These are phyloP conservation scores for Skeletonema grethae DNA, from an alignment of 108 stramenopile species.

Conservation along the genomic window DNA sequence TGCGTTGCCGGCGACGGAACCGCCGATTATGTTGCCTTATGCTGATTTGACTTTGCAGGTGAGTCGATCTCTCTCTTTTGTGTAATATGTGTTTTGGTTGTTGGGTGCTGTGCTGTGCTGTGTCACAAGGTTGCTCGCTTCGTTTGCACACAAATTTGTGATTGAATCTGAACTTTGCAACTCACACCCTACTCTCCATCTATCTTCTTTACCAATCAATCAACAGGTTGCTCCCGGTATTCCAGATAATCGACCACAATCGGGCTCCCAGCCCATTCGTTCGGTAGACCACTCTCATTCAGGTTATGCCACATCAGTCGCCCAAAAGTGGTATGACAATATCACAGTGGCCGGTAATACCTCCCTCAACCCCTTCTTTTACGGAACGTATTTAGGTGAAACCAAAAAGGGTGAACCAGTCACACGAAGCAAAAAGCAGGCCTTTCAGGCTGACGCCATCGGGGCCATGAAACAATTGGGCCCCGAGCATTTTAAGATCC, in stretches of 20 bases:
- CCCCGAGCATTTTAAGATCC: slow-evolving; percentile 77
- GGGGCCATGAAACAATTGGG: slow-evolving; percentile 86
- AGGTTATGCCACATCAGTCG: slow-evolving; percentile 59
- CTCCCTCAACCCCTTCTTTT: slow-evolving; percentile 95
- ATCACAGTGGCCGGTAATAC: slow-evolving; percentile 81
- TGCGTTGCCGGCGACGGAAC: slow-evolving; percentile 62
- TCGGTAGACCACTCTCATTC: slow-evolving; percentile 49
- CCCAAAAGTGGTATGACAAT: slow-evolving; percentile 88
- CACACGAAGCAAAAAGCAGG: slow-evolving; percentile 76
- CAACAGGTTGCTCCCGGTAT: slow-evolving; percentile 89
- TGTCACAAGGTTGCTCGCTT: too few relatives aligned
- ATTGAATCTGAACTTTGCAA: neutral
- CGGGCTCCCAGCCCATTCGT: slow-evolving; percentile 70
- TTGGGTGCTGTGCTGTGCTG: neutral
- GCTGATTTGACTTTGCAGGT: slow-evolving; percentile 91
- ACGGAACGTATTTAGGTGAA: slow-evolving; percentile 88
- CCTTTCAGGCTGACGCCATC: slow-evolving; percentile 94
- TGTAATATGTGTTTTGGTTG: neutral
- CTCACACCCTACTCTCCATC: neutral
- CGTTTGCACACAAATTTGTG: neutral
- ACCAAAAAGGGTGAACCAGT: slow-evolving; percentile 87
- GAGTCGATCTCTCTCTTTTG: slow-evolving; percentile 13
- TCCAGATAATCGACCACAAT: slow-evolving; percentile 78
- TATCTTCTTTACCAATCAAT: neutral
- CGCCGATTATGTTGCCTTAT: slow-evolving; percentile 79